Percentiles rank a stretch among this genome's conserved stretches.
These are phyloP conservation scores for Pholiota molesta DNA, from an alignment of 768 basidiomycete genomes.

Conservation along the genomic window DNA sequence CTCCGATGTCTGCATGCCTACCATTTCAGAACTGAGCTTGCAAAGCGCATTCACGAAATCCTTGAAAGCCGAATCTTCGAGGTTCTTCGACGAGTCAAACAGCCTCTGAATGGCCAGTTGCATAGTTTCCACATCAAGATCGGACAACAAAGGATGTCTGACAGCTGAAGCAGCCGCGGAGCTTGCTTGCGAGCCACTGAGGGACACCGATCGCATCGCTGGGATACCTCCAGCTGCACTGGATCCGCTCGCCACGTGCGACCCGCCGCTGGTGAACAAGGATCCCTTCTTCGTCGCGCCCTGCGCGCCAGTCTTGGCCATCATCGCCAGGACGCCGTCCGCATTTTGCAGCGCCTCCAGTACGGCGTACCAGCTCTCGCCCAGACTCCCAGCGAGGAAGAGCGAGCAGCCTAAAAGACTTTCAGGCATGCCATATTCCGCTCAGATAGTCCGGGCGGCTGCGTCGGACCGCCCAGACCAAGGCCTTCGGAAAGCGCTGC, in stretches of 20 bases:
- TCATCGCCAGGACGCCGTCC: conserved; percentile 82
- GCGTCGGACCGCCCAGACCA: conserved; percentile 54
- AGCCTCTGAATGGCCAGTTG: conserved; percentile 76
- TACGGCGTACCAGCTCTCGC: conserved; percentile 90
- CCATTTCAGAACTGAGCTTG: conserved; percentile 89
- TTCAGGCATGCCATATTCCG: conserved; percentile 92
- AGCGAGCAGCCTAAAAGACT: conserved; percentile 77
- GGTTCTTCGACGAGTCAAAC: conserved; percentile 82
- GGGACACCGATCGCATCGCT: conserved; percentile 42
- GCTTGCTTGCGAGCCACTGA: conserved; percentile 26
- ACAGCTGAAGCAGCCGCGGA: conserved; percentile 25
- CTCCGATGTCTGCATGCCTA: conserved; percentile 76
- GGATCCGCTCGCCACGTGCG: conserved; percentile 5
- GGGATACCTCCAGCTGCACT: conserved; percentile 29
- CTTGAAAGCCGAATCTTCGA: conserved; percentile 83
- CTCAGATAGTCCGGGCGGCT: conserved; percentile 80
- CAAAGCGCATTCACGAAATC: conserved; percentile 80
- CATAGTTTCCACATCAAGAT: conserved; percentile 77
- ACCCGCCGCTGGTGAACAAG: conserved; percentile 18
- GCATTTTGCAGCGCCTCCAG: conserved; percentile 94
- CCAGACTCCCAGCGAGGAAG: conserved; percentile 83
- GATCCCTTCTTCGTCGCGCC: conserved; percentile 34
- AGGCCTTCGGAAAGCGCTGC: conserved; percentile 68
- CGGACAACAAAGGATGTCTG: conserved; percentile 66
- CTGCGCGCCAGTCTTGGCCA: conserved; percentile 40